Conservation (phyloP, 2,329 filamentous ascomycete species). For the Colletotrichum gigasporum region DNA sequence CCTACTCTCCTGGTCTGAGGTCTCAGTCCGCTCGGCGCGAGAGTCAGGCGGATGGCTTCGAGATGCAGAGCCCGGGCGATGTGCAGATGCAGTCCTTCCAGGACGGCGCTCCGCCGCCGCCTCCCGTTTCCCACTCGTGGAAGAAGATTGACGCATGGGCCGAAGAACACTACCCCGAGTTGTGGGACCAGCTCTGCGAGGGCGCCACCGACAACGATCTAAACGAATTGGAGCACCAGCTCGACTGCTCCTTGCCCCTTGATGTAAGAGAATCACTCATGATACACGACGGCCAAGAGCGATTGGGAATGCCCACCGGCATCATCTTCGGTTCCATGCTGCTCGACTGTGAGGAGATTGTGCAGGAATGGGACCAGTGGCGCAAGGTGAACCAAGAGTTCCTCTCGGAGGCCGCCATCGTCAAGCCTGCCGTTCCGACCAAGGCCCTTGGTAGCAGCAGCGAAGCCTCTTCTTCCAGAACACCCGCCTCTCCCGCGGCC, state of each 20-base stretch:
- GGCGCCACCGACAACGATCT: constrained; percentile 93
- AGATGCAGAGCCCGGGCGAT: constrained; percentile 79
- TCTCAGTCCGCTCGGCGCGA: constrained; percentile 76
- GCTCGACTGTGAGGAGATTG: constrained; percentile 96
- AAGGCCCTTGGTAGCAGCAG: constrained; percentile 76
- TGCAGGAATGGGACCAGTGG: constrained; percentile 98
- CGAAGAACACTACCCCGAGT: constrained; percentile 93
- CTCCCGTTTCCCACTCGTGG: constrained; percentile 91
- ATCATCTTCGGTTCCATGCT: constrained; percentile 95
- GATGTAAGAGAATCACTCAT: constrained; percentile 93
- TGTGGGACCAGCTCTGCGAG: constrained; percentile 92
- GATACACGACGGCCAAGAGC: constrained; percentile 96
- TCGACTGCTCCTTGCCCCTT: constrained; percentile 92
- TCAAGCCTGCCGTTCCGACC: constrained; percentile 70
- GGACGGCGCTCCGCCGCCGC: constrained; percentile 89
- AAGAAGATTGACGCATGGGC: constrained; percentile 92
- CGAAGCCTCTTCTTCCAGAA: constrained; percentile 75
- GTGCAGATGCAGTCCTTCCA: constrained; percentile 97
- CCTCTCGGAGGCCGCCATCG: constrained; percentile 68
- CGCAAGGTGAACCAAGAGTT: constrained; percentile 91
- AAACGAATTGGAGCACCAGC: constrained; percentile 94
- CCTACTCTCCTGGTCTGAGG: constrained; percentile 91
- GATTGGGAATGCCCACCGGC: constrained; percentile 88
- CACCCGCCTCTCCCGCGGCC: constrained; percentile 56
- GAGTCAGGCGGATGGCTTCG: constrained; percentile 72